phyloP scores from a whole-genome alignment of 23 red algal genomes.

The Gracilaria vermiculophylla region DNA sequence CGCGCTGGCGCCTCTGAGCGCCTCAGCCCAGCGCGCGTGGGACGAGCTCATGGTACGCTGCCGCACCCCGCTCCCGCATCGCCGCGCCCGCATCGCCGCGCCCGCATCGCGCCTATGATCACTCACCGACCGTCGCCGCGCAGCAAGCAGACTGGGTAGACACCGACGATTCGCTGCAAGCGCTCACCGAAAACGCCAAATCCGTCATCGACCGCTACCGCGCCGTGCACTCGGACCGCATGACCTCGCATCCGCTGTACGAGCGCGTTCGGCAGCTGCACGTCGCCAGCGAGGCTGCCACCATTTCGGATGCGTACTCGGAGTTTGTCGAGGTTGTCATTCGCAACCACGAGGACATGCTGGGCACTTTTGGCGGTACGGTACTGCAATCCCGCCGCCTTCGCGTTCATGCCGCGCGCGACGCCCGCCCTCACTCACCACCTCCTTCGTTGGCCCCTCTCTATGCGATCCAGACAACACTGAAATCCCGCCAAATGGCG shows the following conservation, averaged over 20 bases:
- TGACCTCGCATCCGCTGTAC: not conserved
- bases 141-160: conserved; percentile 58
- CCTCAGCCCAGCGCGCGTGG: not conserved
- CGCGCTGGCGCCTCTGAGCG: not conserved
- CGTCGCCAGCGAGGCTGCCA: conserved; percentile 29
- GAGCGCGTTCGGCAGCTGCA: conserved; percentile 2
- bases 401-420: not conserved
- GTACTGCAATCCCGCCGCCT: not conserved
- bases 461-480: not conserved
- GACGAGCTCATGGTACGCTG: conserved; percentile 3
- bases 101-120: no score
- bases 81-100: not conserved
- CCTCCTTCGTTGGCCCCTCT: not conserved
- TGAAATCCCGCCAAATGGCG: conserved; percentile 11
- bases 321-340: conserved; percentile 26
- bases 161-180: not conserved
- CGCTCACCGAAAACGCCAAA: conserved; percentile 2
- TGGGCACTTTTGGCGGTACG: conserved; percentile 46
- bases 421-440: not conserved
- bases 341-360: conserved; percentile 43
- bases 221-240: not conserved
- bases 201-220: not conserved
- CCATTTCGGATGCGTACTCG: conserved; percentile 6
- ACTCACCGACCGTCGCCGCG: not conserved
- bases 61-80: not conserved